These are phyloP conservation scores for Aspergillus tubingensis DNA, from an alignment of 2,329 filamentous ascomycete species.

Conservation along the genomic window DNA sequence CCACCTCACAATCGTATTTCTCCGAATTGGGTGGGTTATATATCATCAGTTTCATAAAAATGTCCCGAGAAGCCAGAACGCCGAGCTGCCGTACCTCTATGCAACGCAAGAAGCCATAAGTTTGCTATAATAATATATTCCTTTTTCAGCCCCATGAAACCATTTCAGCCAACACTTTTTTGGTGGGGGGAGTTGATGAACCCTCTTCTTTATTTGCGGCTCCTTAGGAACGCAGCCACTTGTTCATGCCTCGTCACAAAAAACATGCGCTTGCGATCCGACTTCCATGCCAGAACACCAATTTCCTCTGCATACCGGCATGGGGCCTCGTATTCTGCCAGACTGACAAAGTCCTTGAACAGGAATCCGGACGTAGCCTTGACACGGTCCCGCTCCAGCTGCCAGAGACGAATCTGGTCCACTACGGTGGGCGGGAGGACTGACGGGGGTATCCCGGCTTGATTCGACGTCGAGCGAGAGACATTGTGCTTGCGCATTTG, in stretches of 20 bases:
- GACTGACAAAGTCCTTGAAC: conserved; percentile 82
- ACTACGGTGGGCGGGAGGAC: conserved; percentile 92
- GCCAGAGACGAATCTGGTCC: conserved; percentile 96
- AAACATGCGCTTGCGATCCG: conserved; percentile 76
- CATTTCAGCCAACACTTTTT: background rate
- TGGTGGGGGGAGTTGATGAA: background rate
- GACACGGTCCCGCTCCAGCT: conserved; percentile 95
- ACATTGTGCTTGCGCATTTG: conserved; percentile 73
- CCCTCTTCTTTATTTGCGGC: conserved; percentile 46
- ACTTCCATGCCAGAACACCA: conserved; percentile 86
- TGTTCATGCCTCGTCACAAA: conserved; percentile 92
- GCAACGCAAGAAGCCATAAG: background rate
- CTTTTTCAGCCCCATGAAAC: no score
- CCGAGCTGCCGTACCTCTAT: background rate
- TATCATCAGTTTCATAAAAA: conserved; percentile 3
- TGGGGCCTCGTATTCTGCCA: conserved; percentile 60
- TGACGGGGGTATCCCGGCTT: conserved; percentile 51
- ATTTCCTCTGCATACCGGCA: conserved; percentile 77
- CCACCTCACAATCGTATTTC: background rate
- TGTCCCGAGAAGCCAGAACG: background rate
- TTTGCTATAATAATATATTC: background rate
- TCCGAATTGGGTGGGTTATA: background rate
- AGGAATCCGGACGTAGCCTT: conserved; percentile 79
- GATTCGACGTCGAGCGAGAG: conserved; percentile 42
- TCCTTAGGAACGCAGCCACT: conserved; percentile 76